These are phyloP conservation scores for Tympanopsis confertula DNA, from an alignment of 2,329 filamentous ascomycete genomes.

Conservation along the genomic window DNA sequence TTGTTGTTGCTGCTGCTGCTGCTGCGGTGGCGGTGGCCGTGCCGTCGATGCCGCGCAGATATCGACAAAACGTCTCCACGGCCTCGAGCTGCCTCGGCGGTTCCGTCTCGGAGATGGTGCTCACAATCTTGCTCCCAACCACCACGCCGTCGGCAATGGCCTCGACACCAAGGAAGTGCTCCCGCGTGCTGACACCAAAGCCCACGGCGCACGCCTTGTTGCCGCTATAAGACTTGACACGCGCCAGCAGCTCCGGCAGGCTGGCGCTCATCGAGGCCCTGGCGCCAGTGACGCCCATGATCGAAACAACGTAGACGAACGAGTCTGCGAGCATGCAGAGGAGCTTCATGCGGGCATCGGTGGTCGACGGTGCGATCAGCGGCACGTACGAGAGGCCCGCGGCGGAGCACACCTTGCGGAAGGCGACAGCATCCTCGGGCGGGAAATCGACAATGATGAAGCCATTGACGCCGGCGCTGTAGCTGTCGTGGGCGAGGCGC, in stretches of 20 bases:
- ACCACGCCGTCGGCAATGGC: constrained; percentile 85
- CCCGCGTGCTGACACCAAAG: constrained; percentile 89
- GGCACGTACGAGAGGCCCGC: constrained; percentile 83
- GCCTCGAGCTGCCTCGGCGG: constrained; percentile 56
- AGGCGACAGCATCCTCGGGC: constrained; percentile 87
- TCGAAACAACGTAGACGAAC: constrained; percentile 96
- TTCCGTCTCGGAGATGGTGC: constrained; percentile 58
- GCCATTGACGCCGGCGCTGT: constrained; percentile 76
- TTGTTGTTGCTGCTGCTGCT: constrained; percentile 20
- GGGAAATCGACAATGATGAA: constrained; percentile 96
- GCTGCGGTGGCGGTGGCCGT: constrained; percentile 16
- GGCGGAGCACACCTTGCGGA: constrained; percentile 62
- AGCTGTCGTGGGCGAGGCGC: constrained; percentile 71
- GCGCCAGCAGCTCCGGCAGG: constrained; percentile 68
- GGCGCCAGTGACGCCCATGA: constrained; percentile 92
- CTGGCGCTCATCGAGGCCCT: constrained; percentile 70
- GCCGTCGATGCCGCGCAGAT: constrained; percentile 38
- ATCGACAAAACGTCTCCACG: constrained; percentile 78
- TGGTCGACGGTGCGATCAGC: constrained; percentile 89
- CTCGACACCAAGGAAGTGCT: constrained; percentile 81
- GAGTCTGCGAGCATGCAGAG: constrained; percentile 95
- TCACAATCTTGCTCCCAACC: constrained; percentile 92
- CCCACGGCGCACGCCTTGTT: constrained; percentile 85
- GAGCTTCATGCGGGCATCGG: constrained; percentile 84
- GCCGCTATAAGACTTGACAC: constrained; percentile 85